Conservation (phyloP, 2,329 filamentous ascomycete species). For the Pseudopithomyces maydicus region DNA sequence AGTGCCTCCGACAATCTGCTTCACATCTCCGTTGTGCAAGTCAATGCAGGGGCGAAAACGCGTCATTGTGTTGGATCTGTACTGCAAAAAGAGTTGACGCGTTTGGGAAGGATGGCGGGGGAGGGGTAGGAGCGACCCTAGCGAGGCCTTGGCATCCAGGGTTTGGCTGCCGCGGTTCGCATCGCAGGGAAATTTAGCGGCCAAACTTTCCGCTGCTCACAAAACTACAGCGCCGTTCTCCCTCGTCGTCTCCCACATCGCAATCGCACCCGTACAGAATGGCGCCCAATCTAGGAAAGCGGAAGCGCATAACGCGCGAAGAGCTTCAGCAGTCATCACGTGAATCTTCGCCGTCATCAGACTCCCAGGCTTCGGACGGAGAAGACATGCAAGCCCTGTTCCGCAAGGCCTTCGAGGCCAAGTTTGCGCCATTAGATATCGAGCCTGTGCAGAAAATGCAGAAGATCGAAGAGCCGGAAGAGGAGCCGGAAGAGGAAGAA, state of each 20-base stretch:
- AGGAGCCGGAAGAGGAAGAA: constrained; percentile 33
- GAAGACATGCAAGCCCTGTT: constrained; percentile 75
- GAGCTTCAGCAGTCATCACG: constrained; percentile 33
- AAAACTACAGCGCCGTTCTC: neutral
- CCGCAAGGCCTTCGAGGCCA: constrained; percentile 82
- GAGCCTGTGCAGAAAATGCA: constrained; percentile 39
- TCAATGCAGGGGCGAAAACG: constrained; percentile 96
- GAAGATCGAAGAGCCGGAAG: constrained; percentile 31
- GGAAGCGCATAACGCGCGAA: constrained; percentile 48
- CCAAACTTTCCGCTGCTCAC: neutral
- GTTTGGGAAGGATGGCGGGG: constrained; percentile 18
- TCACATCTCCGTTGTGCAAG: constrained; percentile 94
- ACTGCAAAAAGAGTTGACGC: constrained; percentile 2
- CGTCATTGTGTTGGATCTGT: constrained; percentile 66
- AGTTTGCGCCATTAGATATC: constrained; percentile 74
- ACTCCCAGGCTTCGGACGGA: constrained; percentile 40
- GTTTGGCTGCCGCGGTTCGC: constrained; percentile 5
- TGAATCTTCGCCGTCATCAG: constrained; percentile 34
- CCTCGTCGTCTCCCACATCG: neutral
- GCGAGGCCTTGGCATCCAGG: constrained; percentile 19
- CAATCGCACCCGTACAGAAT: constrained; percentile 31
- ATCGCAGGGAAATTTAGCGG: neutral
- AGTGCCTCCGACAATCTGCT: constrained; percentile 97
- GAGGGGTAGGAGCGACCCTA: constrained; percentile 8
- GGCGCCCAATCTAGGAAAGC: constrained; percentile 51